A percentile compares a stretch with the other conserved stretches of the same genome.
Evolutionary conservation across 106 monocot genomes (phyloP).

Genomic region (Phalaenopsis aphrodite): DNA sequence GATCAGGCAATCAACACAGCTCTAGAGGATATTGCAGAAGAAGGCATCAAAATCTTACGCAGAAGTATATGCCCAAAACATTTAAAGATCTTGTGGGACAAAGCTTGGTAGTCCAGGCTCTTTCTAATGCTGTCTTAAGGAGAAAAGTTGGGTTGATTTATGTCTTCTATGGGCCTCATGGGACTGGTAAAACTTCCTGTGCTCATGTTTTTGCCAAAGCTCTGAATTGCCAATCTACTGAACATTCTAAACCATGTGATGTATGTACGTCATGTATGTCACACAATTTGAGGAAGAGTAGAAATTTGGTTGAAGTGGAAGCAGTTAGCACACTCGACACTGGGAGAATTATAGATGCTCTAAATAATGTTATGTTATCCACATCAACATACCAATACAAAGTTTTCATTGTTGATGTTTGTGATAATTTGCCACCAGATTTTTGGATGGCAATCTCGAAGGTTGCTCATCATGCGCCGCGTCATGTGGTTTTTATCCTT

Average conservation of each 20-base stretch:
- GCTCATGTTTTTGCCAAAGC: constrained; percentile 91
- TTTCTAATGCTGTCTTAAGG: constrained; percentile 76
- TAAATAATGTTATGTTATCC: constrained; percentile 34
- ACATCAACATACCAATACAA: constrained; percentile 55
- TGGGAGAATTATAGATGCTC: constrained; percentile 34
- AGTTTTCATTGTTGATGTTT: constrained; percentile 81
- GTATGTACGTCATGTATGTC: constrained; percentile 67
- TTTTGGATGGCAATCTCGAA: constrained; percentile 70
- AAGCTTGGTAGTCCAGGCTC: constrained; percentile 83
- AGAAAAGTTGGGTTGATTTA: constrained; percentile 76
- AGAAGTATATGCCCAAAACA: constrained; percentile 85
- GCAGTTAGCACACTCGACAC: constrained; percentile 42
- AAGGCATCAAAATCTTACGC: constrained; percentile 56
- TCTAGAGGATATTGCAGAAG: constrained; percentile 11
- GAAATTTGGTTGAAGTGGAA: constrained; percentile 58
- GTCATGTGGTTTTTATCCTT: constrained; percentile 66
- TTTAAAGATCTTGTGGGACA: constrained; percentile 95
- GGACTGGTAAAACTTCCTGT: constrained; percentile 91
- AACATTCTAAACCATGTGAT: constrained; percentile 71
- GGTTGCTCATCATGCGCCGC: constrained; percentile 57
- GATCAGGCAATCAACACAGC: constrained; percentile 21
- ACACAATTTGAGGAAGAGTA: constrained; percentile 55
- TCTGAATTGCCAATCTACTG: constrained; percentile 60
- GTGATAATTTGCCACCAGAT: constrained; percentile 55
- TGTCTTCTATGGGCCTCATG: constrained; percentile 91